Conservation (phyloP, 371 early-diverging fungal species). For the Mucor mucedo region DNA sequence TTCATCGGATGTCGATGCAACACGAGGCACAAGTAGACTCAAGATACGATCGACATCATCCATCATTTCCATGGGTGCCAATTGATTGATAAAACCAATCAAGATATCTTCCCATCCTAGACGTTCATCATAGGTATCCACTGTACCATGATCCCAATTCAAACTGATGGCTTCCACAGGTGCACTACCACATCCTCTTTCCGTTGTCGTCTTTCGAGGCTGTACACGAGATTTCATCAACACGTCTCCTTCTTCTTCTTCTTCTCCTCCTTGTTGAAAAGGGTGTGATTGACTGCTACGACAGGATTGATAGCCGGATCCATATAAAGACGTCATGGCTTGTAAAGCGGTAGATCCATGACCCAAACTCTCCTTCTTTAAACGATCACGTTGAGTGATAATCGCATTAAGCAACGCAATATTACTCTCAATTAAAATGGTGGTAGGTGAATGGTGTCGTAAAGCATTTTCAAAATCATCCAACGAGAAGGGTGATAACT, state of each 20-base stretch:
- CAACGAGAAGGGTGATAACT: slow-evolving; percentile 45
- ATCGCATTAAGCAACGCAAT: slow-evolving; percentile 50
- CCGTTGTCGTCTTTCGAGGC: slow-evolving; percentile 13
- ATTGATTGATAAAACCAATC: slow-evolving; percentile 55
- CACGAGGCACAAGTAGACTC: slow-evolving; percentile 50
- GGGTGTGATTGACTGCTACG: neutral
- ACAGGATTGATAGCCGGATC: slow-evolving; percentile 32
- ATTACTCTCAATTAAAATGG: slow-evolving; percentile 41
- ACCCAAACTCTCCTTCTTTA: slow-evolving; percentile 30
- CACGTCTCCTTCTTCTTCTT: slow-evolving; percentile 12
- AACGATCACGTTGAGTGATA: slow-evolving; percentile 38
- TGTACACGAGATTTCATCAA: slow-evolving; percentile 15
- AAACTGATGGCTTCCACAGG: slow-evolving; percentile 31
- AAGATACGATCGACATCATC: slow-evolving; percentile 57
- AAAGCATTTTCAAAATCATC: slow-evolving; percentile 54
- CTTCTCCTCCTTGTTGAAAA: slow-evolving; percentile 11
- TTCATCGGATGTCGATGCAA: slow-evolving; percentile 46
- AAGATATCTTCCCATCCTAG: slow-evolving; percentile 54
- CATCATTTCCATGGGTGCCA: slow-evolving; percentile 51
- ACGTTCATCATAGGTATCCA: slow-evolving; percentile 40
- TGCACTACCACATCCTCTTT: slow-evolving; percentile 41
- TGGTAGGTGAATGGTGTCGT: slow-evolving; percentile 24
- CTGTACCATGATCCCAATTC: slow-evolving; percentile 43
- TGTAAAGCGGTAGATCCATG: slow-evolving; percentile 26
- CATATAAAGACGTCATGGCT: slow-evolving; percentile 26